Evolutionary conservation across 306 rosid species (phyloP), one percentile per base, ranked within the genome.

Genomic region (Castanea sativa): DNA sequence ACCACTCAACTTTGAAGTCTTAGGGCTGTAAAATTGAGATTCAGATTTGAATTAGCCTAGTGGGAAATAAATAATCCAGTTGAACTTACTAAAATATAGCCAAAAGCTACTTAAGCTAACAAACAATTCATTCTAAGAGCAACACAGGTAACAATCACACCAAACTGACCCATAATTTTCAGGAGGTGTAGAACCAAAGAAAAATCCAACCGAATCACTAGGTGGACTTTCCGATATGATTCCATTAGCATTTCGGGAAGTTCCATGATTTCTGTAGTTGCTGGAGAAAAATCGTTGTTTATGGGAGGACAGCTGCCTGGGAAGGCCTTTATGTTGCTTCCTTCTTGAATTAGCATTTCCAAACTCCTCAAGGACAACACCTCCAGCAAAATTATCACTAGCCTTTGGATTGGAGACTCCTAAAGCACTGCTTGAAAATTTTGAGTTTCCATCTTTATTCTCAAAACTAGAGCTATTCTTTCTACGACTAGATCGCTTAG

Each of bases 101-200:
- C 69, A 32, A 21, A 80, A 14, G 3, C 16, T 29, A 30, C 29
- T 13, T 29, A 13, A 55, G 73, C 21, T n/a, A 63, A 76, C 58
- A 60, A 74, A 59, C 16, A 71, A 64, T 78, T 43, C 69, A 76
- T 65, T 38, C 21, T 0, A 75, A 73, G 73, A 80, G 75, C 53
- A 73, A 81, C 56, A 83, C 30, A 67, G 73, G 65, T 30, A 80
- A 81, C 43, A 87, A 76, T 69, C 76, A 68, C 71, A 78, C 77
- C 63, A 71, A 81, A 90, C 97, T 91, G 84, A 95, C 99, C 98
- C 71, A 53, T 90, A 89, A 87, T 80, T 89, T 78, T 95, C 99
- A 77, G 99, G 99, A 80, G 97, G 96, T 0, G 99, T 93, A 75
- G 99, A 93, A 78, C 90, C 85, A 85, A 91, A 95, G 98, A 93